Evolutionary conservation across 495 filamentous ascomycete genomes (phyloP).

Genomic region (Trichoderma orchidacearum): DNA sequence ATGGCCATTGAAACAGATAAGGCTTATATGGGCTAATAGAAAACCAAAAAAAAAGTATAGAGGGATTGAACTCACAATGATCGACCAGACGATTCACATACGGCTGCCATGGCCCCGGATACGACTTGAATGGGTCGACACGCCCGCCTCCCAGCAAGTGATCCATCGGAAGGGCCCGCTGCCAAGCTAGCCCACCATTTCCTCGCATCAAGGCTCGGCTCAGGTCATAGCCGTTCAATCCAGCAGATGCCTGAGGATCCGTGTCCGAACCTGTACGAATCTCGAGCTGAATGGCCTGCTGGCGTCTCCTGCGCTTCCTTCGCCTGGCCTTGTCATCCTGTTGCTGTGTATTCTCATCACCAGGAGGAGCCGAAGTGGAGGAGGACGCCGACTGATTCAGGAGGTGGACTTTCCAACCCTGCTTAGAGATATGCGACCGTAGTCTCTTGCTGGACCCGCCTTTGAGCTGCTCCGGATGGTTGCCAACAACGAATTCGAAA

Average conservation of each 20-base stretch:
- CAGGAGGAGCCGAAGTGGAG: neutral
- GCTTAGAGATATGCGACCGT: neutral
- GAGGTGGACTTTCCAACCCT: neutral
- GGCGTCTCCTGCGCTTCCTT: neutral
- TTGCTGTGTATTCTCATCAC: neutral
- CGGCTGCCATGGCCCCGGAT: constrained; percentile 15
- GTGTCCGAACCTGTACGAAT: too few species aligned
- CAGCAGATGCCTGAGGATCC: too few species aligned
- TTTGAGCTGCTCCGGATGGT: neutral
- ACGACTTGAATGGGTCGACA: constrained; percentile 24
- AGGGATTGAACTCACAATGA: constrained; percentile 19
- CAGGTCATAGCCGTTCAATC: neutral
- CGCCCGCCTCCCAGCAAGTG: constrained; percentile 18
- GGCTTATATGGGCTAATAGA: too few species aligned
- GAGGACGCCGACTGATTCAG: neutral
- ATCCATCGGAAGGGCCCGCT: neutral
- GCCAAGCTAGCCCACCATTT: neutral
- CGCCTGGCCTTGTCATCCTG: neutral
- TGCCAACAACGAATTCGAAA: constrained; percentile 1
- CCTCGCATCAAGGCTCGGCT: neutral
- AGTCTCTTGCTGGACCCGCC: neutral
- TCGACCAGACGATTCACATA: constrained; percentile 19
- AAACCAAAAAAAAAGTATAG: too few species aligned
- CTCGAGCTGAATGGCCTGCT: neutral
- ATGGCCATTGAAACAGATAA: too few species aligned